A percentile compares a stretch with the other conserved stretches of the same genome.
These are phyloP conservation scores for Mrakia blollopis DNA, from an alignment of 768 basidiomycete species.

Conservation along the genomic window DNA sequence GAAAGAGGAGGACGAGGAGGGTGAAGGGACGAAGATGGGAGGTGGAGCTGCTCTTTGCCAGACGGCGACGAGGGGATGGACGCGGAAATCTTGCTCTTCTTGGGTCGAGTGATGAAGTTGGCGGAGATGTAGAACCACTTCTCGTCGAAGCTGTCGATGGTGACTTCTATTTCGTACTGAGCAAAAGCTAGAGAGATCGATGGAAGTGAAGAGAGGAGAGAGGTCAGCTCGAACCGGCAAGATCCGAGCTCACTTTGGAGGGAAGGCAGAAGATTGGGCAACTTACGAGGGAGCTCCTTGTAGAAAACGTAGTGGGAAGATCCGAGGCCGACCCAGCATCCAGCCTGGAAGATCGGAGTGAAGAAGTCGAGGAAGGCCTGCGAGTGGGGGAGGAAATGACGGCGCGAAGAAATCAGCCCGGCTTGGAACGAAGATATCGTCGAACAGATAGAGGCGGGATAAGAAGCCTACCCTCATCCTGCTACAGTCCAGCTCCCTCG, in stretches of 20 bases:
- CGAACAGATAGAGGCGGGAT: no score
- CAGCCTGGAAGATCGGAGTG: slow-evolving; percentile 35
- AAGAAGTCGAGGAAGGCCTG: slow-evolving; percentile 13
- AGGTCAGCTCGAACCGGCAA: not conserved
- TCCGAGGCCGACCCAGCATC: slow-evolving; percentile 37
- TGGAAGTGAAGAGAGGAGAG: not conserved
- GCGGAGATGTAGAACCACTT: slow-evolving; percentile 39
- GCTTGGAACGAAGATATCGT: no score
- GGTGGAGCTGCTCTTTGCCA: not conserved
- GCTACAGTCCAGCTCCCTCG: not conserved
- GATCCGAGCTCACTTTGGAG: not conserved
- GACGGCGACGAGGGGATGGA: not conserved
- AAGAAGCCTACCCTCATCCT: not conserved
- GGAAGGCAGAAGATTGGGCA: no score
- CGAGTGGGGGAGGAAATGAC: no score
- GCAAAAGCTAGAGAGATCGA: slow-evolving; percentile 17
- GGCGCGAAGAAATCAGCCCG: no score
- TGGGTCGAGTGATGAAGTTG: slow-evolving; percentile 9
- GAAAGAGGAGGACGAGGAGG: not conserved
- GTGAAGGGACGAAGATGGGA: not conserved
- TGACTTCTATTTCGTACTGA: slow-evolving; percentile 42
- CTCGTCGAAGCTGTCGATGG: slow-evolving; percentile 42
- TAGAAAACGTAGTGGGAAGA: slow-evolving; percentile 30
- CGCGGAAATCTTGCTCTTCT: not conserved
- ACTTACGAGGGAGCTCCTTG: not conserved